Evolutionary conservation across 306 rosid genomes (phyloP).

Genomic region (Amphicarpaea edgeworthii): DNA sequence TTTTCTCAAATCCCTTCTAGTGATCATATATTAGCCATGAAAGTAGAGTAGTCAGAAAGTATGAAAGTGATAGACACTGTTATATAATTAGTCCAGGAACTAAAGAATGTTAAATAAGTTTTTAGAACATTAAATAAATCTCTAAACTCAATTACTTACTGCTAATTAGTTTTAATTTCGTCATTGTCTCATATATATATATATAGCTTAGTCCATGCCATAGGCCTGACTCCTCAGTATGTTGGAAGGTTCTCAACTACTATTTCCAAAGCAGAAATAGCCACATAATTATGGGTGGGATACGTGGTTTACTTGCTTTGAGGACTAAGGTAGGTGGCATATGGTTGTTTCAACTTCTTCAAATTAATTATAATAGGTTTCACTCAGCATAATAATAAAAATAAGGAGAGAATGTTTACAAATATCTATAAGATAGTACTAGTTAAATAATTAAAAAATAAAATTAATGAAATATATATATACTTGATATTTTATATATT

Average conservation of each 20-base stretch:
- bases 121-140: too few relatives aligned
- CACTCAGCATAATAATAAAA: background rate
- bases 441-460: background rate
- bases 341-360: constrained; percentile 39
- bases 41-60: too few relatives aligned
- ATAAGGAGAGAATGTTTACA: background rate
- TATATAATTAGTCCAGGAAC: too few relatives aligned
- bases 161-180: too few relatives aligned
- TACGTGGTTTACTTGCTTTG: constrained; percentile 1
- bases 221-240: constrained; percentile 19
- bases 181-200: too few relatives aligned
- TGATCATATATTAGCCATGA: too few relatives aligned
- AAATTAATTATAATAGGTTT: constrained; percentile 37
- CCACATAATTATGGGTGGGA: constrained; percentile 26
- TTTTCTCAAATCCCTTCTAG: too few relatives aligned
- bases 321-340: constrained; percentile 45
- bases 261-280: background rate
- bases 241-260: constrained; percentile 36
- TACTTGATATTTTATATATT: too few relatives aligned
- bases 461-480: too few relatives aligned
- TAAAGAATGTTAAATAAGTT: too few relatives aligned
- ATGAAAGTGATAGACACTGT: too few relatives aligned
- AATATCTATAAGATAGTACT: background rate
- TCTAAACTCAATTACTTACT: too few relatives aligned
- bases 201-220: background rate